These are phyloP conservation scores for Porodaedalea pini DNA, from an alignment of 1,284 basidiomycete species.

Conservation along the genomic window DNA sequence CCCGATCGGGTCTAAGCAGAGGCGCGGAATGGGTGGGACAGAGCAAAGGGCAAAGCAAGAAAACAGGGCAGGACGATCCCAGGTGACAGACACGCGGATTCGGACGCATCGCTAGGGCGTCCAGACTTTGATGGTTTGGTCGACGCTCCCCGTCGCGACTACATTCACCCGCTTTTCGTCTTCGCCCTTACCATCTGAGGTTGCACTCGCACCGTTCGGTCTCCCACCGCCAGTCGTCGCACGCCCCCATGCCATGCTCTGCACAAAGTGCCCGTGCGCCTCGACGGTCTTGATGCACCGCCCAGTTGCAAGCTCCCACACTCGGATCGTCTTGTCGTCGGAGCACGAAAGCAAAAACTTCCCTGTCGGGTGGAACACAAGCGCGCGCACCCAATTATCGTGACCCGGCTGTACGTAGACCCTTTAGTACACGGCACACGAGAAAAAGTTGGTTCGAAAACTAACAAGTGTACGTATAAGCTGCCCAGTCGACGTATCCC, in stretches of 20 bases:
- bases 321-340: conserved; percentile 74
- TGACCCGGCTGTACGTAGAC: conserved; percentile 45
- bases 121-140: conserved; percentile 43
- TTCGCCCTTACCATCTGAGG: conserved; percentile 31
- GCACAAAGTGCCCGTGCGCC: conserved; percentile 69
- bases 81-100: neutral
- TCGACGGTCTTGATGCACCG: conserved; percentile 67
- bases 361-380: conserved; percentile 71
- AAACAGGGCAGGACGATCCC: conserved; percentile 4
- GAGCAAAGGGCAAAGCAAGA: conserved; percentile 14
- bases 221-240: conserved; percentile 42
- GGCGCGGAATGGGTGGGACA: neutral
- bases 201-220: conserved; percentile 33
- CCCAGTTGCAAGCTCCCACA: conserved; percentile 72
- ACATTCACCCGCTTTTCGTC: conserved; percentile 54
- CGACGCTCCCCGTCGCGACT: conserved; percentile 63
- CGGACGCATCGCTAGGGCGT: conserved; percentile 9
- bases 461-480: conserved; percentile 62
- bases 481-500: conserved; percentile 66
- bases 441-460: conserved; percentile 5
- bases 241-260: conserved; percentile 63
- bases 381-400: conserved; percentile 67
- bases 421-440: neutral
- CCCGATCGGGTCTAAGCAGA: conserved; percentile 6
- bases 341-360: conserved; percentile 70